Evolutionary conservation across 1,284 basidiomycete species (phyloP), one percentile per base, ranked within the genome.

Genomic region (Apiotrichum brassicae): DNA sequence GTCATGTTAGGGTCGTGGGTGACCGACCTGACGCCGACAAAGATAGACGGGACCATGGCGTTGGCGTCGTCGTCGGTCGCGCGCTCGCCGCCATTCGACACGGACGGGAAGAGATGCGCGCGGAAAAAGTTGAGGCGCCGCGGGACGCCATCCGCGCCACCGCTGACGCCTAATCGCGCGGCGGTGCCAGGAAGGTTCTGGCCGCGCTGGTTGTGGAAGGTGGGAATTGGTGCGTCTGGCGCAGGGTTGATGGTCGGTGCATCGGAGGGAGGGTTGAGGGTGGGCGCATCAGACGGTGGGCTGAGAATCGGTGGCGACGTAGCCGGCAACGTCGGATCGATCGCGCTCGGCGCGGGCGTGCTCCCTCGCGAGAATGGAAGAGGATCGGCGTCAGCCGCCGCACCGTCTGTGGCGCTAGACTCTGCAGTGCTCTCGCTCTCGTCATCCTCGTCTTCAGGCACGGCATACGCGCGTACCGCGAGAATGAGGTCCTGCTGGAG

Each of bases 81-180:
- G 6, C 23, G 36, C 2, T 43, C 39, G 40, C 43, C 34, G 12
- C 46, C 54, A n/a, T 50, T 34, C 8, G 30, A 42, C 4, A 61
- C 49, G 3, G 68, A 59, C 7, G 71, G 67, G 55, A 73, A 73
- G 16, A 69, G 53, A 46, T 71, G 70, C 7, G 68, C 69, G n/a
- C 71, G 62, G 68, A 73, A 73, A 48, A 73, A 71, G 58, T 71
- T 73, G 45, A 73, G 61, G n/a, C 63, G 57, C 13, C 67, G 58
- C 0, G 68, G 64, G 7, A 49, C 40, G 32, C 64, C 64, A 16
- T 65, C 58, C 1, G 36, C 34, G 12, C 63, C 64, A 7, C 62
- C 64, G 0, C 57, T 53, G 16, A 68, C 63, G 34, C 63, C 64
- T 1, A 46, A 43, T 9, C 36, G 40, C 4, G 30, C 38, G 3